Evolutionary conservation across 164 flowering plant species (phyloP), one percentile per base, ranked within the genome.

Genomic region (Warburgia ugandensis): DNA sequence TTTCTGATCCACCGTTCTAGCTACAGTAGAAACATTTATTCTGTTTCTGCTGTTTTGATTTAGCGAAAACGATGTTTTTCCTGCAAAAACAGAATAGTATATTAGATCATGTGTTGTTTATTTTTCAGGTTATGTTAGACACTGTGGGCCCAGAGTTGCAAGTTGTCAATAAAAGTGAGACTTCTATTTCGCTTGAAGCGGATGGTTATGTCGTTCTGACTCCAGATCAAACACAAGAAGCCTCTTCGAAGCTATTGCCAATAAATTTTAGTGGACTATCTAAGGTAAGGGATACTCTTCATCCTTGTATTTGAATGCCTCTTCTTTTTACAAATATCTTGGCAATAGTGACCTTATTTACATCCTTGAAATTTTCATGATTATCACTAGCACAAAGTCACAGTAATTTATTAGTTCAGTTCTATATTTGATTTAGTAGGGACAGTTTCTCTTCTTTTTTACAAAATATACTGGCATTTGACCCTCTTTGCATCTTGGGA

Each of bases 141-240:
- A 88, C 97, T 0, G 85, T 81, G 51, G 92, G 97, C 17, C 69
- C 97, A 20, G 97, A 88, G 68, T 48, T 88, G 76, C 91, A 83
- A 70, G 94, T 88, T 49, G 76, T 81, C 29, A 88, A 88, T 45
- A 83, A 71, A 53, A 69, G 62, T 46, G 86, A 74, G 72, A 63
- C 55, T 2, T 20, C 83, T 29, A 81, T 88, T 59, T 61, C 79
- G 6, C 92, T 88, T 28, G 51, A 67, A 63, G 89, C 62, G 5
- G 77, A 79, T 56, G 81, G 59, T 7, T 29, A 33, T 46, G 92
- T 88, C 49, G 69, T 74, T 54, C 64, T 88, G 52, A 85, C 91
- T 23, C 94, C 97, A 1, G 60, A 83, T 74, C 77, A 68, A 52
- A 79, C 60, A 17, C 67, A 70, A 61, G 91, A 76, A 55, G 89